Percentiles rank a stretch among this genome's conserved stretches.
phyloP scores from a whole-genome alignment of 179 eudicot genomes.

The Spinacia oleracea region DNA sequence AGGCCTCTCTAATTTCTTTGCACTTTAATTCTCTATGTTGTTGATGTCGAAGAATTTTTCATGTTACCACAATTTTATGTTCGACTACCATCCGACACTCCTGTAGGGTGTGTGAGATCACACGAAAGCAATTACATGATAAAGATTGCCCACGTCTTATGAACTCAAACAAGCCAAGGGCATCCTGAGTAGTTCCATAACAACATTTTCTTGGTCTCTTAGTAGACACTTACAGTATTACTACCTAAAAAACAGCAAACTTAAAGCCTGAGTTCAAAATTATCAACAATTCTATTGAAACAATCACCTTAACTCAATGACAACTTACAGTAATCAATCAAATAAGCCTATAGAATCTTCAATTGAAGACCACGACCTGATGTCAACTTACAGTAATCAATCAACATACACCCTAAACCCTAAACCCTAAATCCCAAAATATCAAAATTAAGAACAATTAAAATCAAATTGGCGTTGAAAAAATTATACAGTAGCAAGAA shows the following conservation, averaged over 20 bases:
- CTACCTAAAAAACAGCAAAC: background rate
- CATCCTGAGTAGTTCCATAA: background rate
- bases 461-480: background rate
- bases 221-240: too few relatives aligned
- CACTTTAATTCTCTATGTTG: too few relatives aligned
- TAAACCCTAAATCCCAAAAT: slow-evolving; percentile 19
- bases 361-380: background rate
- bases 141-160: background rate
- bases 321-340: background rate
- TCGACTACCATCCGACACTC: too few relatives aligned
- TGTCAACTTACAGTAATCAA: too few relatives aligned
- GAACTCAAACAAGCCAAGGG: background rate
- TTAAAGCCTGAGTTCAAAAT: background rate
- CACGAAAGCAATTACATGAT: too few relatives aligned
- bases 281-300: background rate
- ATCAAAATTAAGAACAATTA: background rate
- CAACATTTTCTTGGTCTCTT: background rate
- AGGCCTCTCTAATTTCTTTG: too few relatives aligned
- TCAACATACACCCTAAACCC: slow-evolving; percentile 5
- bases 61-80: too few relatives aligned
- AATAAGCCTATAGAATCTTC: background rate
- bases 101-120: too few relatives aligned
- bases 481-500: background rate
- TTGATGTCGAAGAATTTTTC: too few relatives aligned
- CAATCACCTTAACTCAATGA: background rate